These are phyloP conservation scores for Mycosphaerelloides madeirae DNA, from an alignment of 2,329 filamentous ascomycete genomes.

Conservation along the genomic window DNA sequence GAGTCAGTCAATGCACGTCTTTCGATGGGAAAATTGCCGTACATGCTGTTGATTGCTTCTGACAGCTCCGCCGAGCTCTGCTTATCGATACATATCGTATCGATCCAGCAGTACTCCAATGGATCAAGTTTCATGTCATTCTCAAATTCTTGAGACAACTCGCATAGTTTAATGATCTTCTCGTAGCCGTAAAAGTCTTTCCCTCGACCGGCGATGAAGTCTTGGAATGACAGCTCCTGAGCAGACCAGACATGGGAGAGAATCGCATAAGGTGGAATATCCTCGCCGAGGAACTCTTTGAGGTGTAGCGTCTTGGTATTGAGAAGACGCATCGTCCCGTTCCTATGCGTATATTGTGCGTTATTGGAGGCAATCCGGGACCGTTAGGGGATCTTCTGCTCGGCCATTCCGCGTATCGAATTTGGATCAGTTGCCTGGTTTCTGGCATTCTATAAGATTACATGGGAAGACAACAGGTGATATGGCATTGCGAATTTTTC, in stretches of 20 bases:
- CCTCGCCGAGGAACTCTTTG: constrained; percentile 15
- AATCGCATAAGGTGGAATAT: constrained; percentile 22
- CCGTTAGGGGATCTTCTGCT: too few relatives aligned
- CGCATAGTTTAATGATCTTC: constrained; percentile 9
- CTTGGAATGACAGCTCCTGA: constrained; percentile 18
- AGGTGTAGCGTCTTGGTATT: constrained; percentile 17
- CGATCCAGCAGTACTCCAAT: constrained; percentile 16
- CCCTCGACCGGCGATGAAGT: constrained; percentile 10
- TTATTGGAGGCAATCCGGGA: too few relatives aligned
- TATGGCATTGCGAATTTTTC: too few relatives aligned
- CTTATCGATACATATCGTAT: constrained; percentile 23
- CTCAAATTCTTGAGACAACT: background rate
- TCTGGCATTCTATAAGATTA: too few relatives aligned
- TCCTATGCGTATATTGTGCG: too few relatives aligned
- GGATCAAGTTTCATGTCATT: too few relatives aligned
- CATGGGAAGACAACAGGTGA: too few relatives aligned
- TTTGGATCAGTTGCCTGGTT: too few relatives aligned
- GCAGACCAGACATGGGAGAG: constrained; percentile 24
- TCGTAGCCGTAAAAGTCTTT: constrained; percentile 9
- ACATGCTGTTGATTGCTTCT: constrained; percentile 19
- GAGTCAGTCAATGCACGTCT: too few relatives aligned
- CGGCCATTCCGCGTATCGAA: too few relatives aligned
- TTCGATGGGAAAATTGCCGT: background rate
- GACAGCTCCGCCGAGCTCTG: constrained; percentile 14
- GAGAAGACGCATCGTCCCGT: constrained; percentile 15